Percentiles rank a stretch among this genome's conserved stretches.
These are phyloP conservation scores for Pezicula radicicola DNA, from an alignment of 2,329 filamentous ascomycete species.

Conservation along the genomic window DNA sequence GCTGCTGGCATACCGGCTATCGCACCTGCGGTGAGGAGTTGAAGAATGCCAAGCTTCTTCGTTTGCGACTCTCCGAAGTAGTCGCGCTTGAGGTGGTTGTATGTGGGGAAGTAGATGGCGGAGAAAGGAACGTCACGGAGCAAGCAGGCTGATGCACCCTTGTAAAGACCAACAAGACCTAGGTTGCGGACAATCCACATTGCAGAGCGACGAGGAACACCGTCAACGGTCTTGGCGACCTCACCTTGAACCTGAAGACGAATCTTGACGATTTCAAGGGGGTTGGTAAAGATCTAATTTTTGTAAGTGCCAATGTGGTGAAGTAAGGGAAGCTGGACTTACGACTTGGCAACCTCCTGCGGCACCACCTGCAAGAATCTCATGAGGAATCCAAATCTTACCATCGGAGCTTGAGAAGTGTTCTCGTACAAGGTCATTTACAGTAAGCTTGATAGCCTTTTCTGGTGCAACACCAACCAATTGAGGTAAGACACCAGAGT, in stretches of 20 bases:
- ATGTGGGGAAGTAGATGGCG: slow-evolving; percentile 97
- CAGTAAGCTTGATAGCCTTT: slow-evolving; percentile 98
- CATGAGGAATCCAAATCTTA: slow-evolving; percentile 66
- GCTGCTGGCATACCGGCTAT: slow-evolving; percentile 90
- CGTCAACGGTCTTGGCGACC: slow-evolving; percentile 81
- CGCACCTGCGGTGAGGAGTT: slow-evolving; percentile 90
- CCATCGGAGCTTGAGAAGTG: slow-evolving; percentile 72
- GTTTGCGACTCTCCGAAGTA: slow-evolving; percentile 85
- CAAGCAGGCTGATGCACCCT: slow-evolving; percentile 91
- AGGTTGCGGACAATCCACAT: slow-evolving; percentile 98
- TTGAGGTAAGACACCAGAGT: slow-evolving; percentile 93
- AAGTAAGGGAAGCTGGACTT: slow-evolving; percentile 40
- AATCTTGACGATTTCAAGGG: slow-evolving; percentile 98
- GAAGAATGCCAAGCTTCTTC: slow-evolving; percentile 85
- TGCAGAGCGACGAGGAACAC: slow-evolving; percentile 81
- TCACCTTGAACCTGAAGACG: slow-evolving; percentile 96
- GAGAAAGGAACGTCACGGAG: slow-evolving; percentile 97
- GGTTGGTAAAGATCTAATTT: slow-evolving; percentile 86
- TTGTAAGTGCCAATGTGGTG: slow-evolving; percentile 6
- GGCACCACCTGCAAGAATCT: slow-evolving; percentile 82
- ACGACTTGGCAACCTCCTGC: slow-evolving; percentile 96
- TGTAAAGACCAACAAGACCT: slow-evolving; percentile 92
- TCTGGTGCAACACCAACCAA: slow-evolving; percentile 97
- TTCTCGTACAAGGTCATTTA: slow-evolving; percentile 87
- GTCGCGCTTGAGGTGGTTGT: slow-evolving; percentile 91